Evolutionary conservation across 345 rosid species (phyloP).

Genomic region (Aurinia saxatilis): DNA sequence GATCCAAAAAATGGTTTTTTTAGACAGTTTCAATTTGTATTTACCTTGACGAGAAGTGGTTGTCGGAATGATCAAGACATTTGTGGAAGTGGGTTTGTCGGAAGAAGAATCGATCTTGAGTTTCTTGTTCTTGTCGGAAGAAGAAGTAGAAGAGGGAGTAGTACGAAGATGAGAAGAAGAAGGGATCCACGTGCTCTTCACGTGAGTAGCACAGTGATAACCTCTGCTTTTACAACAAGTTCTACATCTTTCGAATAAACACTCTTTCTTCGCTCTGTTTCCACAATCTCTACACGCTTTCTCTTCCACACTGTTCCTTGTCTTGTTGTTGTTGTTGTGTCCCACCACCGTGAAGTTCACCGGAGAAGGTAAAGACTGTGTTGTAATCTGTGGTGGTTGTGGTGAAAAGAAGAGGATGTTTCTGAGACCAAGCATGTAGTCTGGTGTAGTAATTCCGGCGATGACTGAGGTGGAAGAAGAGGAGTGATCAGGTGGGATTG

Average conservation of each 20-base stretch:
- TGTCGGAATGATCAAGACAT: slow-evolving; percentile 33
- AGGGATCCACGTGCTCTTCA: slow-evolving; percentile 85
- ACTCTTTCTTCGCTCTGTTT: slow-evolving; percentile 78
- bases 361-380: slow-evolving; percentile 16
- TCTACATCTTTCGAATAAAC: slow-evolving; percentile 56
- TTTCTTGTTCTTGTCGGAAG: slow-evolving; percentile 47
- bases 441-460: slow-evolving; percentile 7
- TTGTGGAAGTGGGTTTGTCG: slow-evolving; percentile 29
- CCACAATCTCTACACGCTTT: slow-evolving; percentile 75
- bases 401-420: slow-evolving; percentile 55
- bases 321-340: neutral
- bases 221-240: slow-evolving; percentile 81
- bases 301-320: slow-evolving; percentile 20
- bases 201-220: slow-evolving; percentile 62
- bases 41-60: slow-evolving; percentile 49
- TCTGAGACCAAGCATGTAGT: slow-evolving; percentile 59
- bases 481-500: slow-evolving; percentile 7
- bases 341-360: slow-evolving; percentile 16
- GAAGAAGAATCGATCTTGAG: slow-evolving; percentile 33
- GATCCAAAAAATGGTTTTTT: neutral
- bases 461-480: neutral
- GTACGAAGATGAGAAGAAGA: slow-evolving; percentile 41
- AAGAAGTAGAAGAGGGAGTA: slow-evolving; percentile 39
- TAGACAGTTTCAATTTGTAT: neutral
- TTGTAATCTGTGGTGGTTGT: slow-evolving; percentile 24